Conservation (phyloP, 345 rosid genomes). For the Capsella bursapastoris region DNA sequence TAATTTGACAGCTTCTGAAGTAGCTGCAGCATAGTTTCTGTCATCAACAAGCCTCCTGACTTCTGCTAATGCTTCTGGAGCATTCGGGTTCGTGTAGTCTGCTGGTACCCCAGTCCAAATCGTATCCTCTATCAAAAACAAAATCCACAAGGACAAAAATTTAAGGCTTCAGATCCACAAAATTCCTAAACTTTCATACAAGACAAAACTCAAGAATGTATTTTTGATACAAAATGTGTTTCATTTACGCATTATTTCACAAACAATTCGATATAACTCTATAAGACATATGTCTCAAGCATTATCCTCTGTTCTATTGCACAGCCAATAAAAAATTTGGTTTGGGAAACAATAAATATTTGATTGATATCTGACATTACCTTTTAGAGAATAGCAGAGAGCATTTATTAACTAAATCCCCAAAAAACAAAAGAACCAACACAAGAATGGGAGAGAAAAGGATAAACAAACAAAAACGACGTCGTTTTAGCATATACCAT, state of each 20-base stretch:
- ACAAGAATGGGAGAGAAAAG: conserved; percentile 2
- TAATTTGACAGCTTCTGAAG: conserved; percentile 65
- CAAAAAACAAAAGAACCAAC: neutral
- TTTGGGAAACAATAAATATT: conserved; percentile 3
- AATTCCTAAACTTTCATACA: neutral
- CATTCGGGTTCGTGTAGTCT: conserved; percentile 66
- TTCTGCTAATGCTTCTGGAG: conserved; percentile 60
- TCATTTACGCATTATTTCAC: neutral
- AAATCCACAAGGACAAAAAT: neutral
- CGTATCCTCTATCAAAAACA: conserved; percentile 67
- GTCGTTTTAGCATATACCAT: conserved; percentile 51
- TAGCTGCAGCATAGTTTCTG: conserved; percentile 70
- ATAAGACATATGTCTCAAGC: neutral
- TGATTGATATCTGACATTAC: conserved; percentile 24
- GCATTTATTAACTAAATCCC: conserved; percentile 34
- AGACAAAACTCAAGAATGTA: conserved; percentile 5
- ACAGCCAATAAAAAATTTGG: conserved; percentile 1
- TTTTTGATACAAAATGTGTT: neutral
- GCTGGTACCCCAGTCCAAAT: conserved; percentile 88
- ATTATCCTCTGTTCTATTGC: conserved; percentile 16
- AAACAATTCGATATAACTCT: neutral
- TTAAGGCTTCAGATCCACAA: conserved; percentile 14
- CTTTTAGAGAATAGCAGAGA: conserved; percentile 3
- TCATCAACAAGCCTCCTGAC: conserved; percentile 76
- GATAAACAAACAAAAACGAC: neutral